Evolutionary conservation across 768 basidiomycete genomes (phyloP).

Genomic region (Tricholoma terreum): DNA sequence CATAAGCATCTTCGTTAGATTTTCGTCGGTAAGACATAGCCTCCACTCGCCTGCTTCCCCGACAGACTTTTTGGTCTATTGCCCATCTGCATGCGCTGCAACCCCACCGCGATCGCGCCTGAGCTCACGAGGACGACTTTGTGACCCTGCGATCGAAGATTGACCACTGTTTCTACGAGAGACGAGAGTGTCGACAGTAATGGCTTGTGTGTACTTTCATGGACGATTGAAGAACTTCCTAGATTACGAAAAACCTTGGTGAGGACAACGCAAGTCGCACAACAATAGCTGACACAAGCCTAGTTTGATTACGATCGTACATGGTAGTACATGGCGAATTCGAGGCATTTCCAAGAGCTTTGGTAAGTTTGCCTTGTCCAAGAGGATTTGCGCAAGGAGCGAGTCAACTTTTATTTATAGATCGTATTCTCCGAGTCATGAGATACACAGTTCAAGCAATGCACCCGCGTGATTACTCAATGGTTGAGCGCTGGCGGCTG

Average conservation of each 20-base stretch:
- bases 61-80: conserved; percentile 79
- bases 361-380: too few relatives aligned
- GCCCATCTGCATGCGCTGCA: conserved; percentile 86
- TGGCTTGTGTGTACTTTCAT: conserved; percentile 90
- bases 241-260: conserved; percentile 7
- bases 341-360: conserved; percentile 14
- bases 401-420: too few relatives aligned
- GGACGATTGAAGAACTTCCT: conserved; percentile 97
- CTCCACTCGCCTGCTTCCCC: conserved; percentile 77
- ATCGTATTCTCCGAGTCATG: too few relatives aligned
- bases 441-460: too few relatives aligned
- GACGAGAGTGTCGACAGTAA: conserved; percentile 88
- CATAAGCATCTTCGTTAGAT: background rate
- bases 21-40: background rate
- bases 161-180: conserved; percentile 85
- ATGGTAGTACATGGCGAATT: conserved; percentile 32
- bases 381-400: too few relatives aligned
- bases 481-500: too few relatives aligned
- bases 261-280: conserved; percentile 4
- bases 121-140: conserved; percentile 95
- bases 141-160: conserved; percentile 77
- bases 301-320: conserved; percentile 84
- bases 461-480: too few relatives aligned
- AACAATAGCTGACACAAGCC: conserved; percentile 40
- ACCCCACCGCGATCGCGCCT: conserved; percentile 95